A percentile compares a stretch with the other conserved stretches of the same genome.
phyloP scores from a whole-genome alignment of 495 filamentous ascomycete species.

The Podospora pseudoanserina region DNA sequence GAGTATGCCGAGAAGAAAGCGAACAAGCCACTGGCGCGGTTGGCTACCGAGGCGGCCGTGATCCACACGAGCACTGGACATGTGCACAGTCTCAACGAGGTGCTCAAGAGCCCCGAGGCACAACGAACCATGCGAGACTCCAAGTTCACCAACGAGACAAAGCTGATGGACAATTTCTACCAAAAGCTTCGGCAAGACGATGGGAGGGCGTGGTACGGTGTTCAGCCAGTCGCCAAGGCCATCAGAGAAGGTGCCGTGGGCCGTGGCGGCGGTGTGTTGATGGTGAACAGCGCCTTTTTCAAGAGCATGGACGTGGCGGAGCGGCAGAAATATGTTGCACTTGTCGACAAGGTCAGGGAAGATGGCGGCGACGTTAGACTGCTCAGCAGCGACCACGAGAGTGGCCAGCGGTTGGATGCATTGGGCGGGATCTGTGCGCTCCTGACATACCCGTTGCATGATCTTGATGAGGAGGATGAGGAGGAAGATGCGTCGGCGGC shows the following conservation, averaged over 20 bases:
- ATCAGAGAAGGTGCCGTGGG: constrained; percentile 88
- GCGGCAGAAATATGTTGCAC: constrained; percentile 73
- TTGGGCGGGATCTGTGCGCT: constrained; percentile 87
- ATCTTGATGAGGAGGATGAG: constrained; percentile 66
- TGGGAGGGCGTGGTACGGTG: constrained; percentile 87
- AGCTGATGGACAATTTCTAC: constrained; percentile 81
- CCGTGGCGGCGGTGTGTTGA: constrained; percentile 72
- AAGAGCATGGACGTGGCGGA: constrained; percentile 75
- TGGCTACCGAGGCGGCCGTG: constrained; percentile 64
- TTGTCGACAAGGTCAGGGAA: constrained; percentile 89
- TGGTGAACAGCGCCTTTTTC: constrained; percentile 84
- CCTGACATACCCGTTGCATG: constrained; percentile 79
- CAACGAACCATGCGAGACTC: constrained; percentile 72
- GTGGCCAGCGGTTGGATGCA: constrained; percentile 78
- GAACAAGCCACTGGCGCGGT: constrained; percentile 56
- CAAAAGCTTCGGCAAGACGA: constrained; percentile 79
- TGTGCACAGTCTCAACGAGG: constrained; percentile 79
- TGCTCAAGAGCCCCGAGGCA: constrained; percentile 75
- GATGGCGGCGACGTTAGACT: constrained; percentile 85
- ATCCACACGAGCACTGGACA: constrained; percentile 84
- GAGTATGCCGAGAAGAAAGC: constrained; percentile 62
- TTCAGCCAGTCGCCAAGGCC: constrained; percentile 77
- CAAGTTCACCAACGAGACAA: constrained; percentile 80
- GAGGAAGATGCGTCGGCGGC: constrained; percentile 41
- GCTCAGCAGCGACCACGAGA: constrained; percentile 90